Conservation (phyloP, 306 rosid genomes). For the Pyrus betulifolia region DNA sequence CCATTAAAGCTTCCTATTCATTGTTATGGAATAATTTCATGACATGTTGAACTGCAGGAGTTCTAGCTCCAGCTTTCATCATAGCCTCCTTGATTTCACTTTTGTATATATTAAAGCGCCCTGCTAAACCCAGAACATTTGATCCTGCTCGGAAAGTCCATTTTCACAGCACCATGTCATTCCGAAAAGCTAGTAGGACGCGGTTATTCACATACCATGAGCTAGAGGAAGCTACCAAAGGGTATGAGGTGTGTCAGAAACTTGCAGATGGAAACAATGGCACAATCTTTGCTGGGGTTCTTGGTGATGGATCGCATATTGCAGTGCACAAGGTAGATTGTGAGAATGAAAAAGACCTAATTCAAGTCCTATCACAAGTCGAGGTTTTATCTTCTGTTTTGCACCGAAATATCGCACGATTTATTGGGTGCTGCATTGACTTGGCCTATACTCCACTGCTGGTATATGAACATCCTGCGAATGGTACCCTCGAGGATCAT, state of each 20-base stretch:
- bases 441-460: constrained; percentile 48
- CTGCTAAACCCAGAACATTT: constrained; percentile 33
- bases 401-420: constrained; percentile 48
- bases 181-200: constrained; percentile 56
- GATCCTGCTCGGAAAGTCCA: constrained; percentile 35
- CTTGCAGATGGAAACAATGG: constrained; percentile 49
- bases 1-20: not conserved
- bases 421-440: constrained; percentile 78
- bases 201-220: constrained; percentile 56
- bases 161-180: constrained; percentile 42
- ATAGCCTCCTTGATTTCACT: constrained; percentile 58
- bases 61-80: constrained; percentile 62
- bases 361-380: constrained; percentile 56
- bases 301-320: constrained; percentile 63
- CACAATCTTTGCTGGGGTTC: constrained; percentile 54
- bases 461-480: constrained; percentile 66
- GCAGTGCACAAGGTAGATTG: constrained; percentile 68
- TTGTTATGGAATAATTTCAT: constrained; percentile 1
- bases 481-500: constrained; percentile 72
- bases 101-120: constrained; percentile 48
- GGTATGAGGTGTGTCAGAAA: constrained; percentile 44
- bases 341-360: constrained; percentile 54
- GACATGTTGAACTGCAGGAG: constrained; percentile 50
- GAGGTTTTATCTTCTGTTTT: constrained; percentile 53
- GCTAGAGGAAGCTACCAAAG: constrained; percentile 71